Evolutionary conservation across 371 early-diverging fungal genomes (phyloP).

Genomic region (Dichotomocladium elegans): DNA sequence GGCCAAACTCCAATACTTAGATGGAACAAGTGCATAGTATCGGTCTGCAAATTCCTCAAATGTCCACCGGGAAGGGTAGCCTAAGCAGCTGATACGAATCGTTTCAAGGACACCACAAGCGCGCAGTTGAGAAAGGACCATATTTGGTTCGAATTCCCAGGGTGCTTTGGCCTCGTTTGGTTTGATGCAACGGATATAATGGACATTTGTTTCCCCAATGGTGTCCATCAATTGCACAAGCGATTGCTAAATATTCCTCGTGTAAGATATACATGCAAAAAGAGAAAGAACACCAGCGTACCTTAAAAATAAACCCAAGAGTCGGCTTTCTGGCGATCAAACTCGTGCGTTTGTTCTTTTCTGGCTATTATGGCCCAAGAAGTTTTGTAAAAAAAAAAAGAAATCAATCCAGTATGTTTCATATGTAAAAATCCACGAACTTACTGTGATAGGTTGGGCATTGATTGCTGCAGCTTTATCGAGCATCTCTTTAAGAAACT

Average conservation of each 20-base stretch:
- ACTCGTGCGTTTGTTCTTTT: constrained; percentile 53
- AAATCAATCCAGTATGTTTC: too few species aligned
- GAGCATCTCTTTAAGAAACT: constrained; percentile 71
- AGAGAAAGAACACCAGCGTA: constrained; percentile 26
- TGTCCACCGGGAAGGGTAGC: constrained; percentile 97
- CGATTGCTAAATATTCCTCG: constrained; percentile 49
- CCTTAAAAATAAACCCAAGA: constrained; percentile 81
- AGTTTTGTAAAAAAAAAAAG: not conserved
- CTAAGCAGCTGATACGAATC: constrained; percentile 97
- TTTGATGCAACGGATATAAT: constrained; percentile 98
- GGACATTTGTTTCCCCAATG: constrained; percentile 87
- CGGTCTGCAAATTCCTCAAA: constrained; percentile 94
- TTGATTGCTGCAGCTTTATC: constrained; percentile 40
- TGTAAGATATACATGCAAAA: not conserved
- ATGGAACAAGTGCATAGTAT: constrained; percentile 84
- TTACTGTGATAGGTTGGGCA: constrained; percentile 28
- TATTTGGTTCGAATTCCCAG: constrained; percentile 85
- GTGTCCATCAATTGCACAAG: constrained; percentile 91
- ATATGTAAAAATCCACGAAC: not conserved
- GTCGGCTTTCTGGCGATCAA: constrained; percentile 74
- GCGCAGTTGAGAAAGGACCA: constrained; percentile 93
- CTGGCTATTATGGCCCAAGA: constrained; percentile 18
- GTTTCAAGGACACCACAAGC: constrained; percentile 99
- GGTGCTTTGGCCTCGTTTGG: constrained; percentile 92
- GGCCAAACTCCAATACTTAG: constrained; percentile 52